Conservation (phyloP, 2,329 filamentous ascomycete species). For the Colletotrichum simmondsii region DNA sequence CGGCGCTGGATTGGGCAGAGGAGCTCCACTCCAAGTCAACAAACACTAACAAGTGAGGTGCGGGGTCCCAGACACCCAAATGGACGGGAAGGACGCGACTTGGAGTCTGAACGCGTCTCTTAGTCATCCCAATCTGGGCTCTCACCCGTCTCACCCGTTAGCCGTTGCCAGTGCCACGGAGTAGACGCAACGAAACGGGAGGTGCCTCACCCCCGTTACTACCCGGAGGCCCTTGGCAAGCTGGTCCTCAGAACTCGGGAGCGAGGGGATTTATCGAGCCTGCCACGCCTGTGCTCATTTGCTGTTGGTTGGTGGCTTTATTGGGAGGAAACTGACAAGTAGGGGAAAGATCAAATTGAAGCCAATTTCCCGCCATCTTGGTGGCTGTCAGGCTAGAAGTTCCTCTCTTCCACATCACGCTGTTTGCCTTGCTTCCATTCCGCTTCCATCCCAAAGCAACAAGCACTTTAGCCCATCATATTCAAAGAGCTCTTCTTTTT, state of each 20-base stretch:
- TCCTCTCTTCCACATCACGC: neutral
- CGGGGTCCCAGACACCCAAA: slow-evolving; percentile 17
- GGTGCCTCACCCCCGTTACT: slow-evolving; percentile 11
- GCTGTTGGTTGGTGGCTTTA: slow-evolving; percentile 8
- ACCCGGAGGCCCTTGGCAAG: neutral
- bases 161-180: slow-evolving; percentile 2
- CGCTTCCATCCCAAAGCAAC: neutral
- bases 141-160: too few species aligned
- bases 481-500: slow-evolving; percentile 3
- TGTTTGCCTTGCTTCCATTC: neutral
- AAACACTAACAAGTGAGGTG: slow-evolving; percentile 9
- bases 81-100: slow-evolving; percentile 24
- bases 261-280: slow-evolving; percentile 6
- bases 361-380: slow-evolving; percentile 19
- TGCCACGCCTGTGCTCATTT: slow-evolving; percentile 11
- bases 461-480: slow-evolving; percentile 9
- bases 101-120: slow-evolving; percentile 12
- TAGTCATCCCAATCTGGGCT: slow-evolving; percentile 1
- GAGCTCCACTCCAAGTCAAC: slow-evolving; percentile 31
- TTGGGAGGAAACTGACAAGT: slow-evolving; percentile 21
- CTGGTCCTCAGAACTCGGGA: neutral
- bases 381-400: neutral
- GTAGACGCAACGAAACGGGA: slow-evolving; percentile 2
- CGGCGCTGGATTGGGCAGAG: slow-evolving; percentile 17
- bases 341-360: slow-evolving; percentile 28